Conservation (phyloP, 352 stramenopile species). For the Phytophthora tubulina region DNA sequence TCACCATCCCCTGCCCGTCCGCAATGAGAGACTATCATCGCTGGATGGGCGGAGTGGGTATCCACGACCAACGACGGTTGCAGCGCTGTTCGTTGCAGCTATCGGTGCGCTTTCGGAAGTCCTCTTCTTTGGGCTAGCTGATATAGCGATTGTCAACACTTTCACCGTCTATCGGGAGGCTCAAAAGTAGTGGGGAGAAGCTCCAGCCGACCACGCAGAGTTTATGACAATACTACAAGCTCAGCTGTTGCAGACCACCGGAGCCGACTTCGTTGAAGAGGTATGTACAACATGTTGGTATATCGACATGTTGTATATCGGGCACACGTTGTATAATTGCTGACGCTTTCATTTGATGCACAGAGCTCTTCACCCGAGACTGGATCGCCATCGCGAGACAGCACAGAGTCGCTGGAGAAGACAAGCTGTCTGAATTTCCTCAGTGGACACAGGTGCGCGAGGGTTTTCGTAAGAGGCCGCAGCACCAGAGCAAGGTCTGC, state of each 20-base stretch:
- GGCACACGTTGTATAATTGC: not conserved
- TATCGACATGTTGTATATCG: not conserved
- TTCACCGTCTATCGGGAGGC: constrained; percentile 27
- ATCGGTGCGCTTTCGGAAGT: constrained; percentile 14
- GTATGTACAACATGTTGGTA: not conserved
- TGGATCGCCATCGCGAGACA: too few relatives aligned
- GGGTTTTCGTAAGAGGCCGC: not conserved
- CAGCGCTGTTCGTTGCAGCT: constrained; percentile 18
- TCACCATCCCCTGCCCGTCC: constrained; percentile 14
- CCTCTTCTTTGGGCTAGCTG: constrained; percentile 29
- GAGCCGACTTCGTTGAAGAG: not conserved
- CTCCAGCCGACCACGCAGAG: constrained; percentile 12
- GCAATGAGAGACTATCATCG: constrained; percentile 14
- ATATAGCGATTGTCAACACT: constrained; percentile 35
- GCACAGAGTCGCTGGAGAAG: too few relatives aligned
- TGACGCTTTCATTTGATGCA: too few relatives aligned
- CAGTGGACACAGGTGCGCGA: not conserved
- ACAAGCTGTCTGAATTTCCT: constrained; percentile 2
- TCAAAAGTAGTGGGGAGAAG: constrained; percentile 2
- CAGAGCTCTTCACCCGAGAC: too few relatives aligned
- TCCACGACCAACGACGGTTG: constrained; percentile 30
- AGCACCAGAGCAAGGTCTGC: constrained; percentile 2
- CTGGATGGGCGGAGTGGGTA: constrained; percentile 15
- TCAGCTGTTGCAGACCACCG: constrained; percentile 20
- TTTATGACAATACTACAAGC: constrained; percentile 21